These are phyloP conservation scores for Meyerozyma guilliermondii DNA, from an alignment of 1,139 yeast genomes.

Conservation along the genomic window DNA sequence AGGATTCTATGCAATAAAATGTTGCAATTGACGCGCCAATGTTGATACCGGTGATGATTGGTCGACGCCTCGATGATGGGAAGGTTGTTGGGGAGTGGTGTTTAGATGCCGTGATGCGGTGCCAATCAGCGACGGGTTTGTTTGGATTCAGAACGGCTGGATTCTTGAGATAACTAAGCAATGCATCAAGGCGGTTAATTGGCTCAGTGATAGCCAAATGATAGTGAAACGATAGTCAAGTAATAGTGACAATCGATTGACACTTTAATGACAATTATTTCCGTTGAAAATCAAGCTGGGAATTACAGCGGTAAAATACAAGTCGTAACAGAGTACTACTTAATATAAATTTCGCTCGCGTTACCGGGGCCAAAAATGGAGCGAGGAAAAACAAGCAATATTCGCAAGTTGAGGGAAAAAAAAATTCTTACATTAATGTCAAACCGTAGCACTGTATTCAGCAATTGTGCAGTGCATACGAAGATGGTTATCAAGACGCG, in stretches of 20 bases:
- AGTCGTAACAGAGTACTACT: not conserved
- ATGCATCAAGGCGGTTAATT: too few relatives aligned
- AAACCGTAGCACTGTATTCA: not conserved
- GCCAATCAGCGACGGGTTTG: not conserved
- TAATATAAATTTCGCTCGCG: too few relatives aligned
- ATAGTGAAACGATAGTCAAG: too few relatives aligned
- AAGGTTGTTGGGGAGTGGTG: not conserved
- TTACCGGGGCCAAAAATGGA: not conserved
- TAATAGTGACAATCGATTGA: too few relatives aligned
- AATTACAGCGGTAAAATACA: not conserved
- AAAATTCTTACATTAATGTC: not conserved
- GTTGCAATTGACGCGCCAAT: too few relatives aligned
- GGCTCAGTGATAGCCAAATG: too few relatives aligned
- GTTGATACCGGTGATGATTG: too few relatives aligned
- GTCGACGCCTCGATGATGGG: too few relatives aligned
- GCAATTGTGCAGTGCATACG: not conserved
- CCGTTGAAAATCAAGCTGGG: not conserved
- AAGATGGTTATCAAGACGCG: not conserved
- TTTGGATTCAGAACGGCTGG: too few relatives aligned
- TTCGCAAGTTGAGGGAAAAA: not conserved
- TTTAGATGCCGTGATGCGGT: not conserved
- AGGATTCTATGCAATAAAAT: too few relatives aligned
- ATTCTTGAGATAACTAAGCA: too few relatives aligned
- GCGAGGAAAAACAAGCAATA: not conserved
- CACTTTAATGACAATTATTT: too few relatives aligned